Evolutionary conservation across 169 alveolate genomes (phyloP), one percentile per base, ranked within the genome.

Genomic region (Plasmodium reichenowi): DNA sequence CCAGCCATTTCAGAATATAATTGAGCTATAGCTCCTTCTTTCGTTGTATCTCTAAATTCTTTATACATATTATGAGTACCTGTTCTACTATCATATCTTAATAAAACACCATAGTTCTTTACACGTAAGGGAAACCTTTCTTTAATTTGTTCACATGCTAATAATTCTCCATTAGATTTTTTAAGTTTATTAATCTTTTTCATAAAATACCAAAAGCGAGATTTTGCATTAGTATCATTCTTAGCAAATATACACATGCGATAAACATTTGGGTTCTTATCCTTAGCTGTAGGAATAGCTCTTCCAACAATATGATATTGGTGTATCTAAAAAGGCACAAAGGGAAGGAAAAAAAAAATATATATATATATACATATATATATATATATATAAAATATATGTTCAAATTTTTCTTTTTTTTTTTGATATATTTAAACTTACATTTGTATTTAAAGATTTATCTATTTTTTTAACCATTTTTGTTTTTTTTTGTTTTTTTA

Each of bases 31-130:
- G 99, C 99, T 45, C 99, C 99, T 86, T 96, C 95, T 91, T 96
- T 95, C 74, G 99, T 93, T 78, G 97, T 83, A 92, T 97, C 99
- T 93, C 99, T 97, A 96, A 93, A 98, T 96, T 99, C 99, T 96
- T 98, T 99, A 97, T 99, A 99, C 99, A 99, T 98, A 97, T 98
- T 98, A 93, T 98, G 99, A 71, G 98, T 97, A 78, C 99, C 99
- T 60, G 99, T 98, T 92, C 99, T 98, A 91, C 99, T 97, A 95
- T 98, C 97, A 94, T 98, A 99, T 85, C 99, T 97, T 85, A 98
- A 95, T 96, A 98, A 97, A 71, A 98, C 96, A 62, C 99, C 99
- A 95, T 96, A 98, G 95, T 98, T 99, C 96, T 98, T 97, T 72
- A 96, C 99, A 86, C 91, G 91, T 58, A 97, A 93, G 29, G 99